Conservation (phyloP, 495 filamentous ascomycete genomes). For the Monascus purpureus region DNA sequence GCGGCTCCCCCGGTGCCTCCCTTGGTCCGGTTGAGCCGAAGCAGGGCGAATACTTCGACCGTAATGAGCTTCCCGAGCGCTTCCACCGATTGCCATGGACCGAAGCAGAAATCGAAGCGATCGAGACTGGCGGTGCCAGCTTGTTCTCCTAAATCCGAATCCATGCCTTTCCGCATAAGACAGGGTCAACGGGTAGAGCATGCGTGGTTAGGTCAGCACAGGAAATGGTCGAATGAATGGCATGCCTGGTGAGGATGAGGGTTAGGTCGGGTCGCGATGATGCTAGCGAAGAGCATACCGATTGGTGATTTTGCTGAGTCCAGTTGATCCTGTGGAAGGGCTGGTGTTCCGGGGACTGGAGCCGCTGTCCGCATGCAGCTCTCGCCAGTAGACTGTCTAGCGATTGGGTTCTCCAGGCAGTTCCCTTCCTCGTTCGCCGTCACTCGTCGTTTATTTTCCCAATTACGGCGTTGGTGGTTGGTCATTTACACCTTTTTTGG, state of each 20-base stretch:
- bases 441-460: slow-evolving; percentile 8
- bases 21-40: slow-evolving; percentile 58
- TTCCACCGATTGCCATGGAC: slow-evolving; percentile 63
- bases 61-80: slow-evolving; percentile 67
- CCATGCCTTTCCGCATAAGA: not conserved
- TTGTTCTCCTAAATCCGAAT: slow-evolving; percentile 31
- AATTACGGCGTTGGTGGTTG: slow-evolving; percentile 29
- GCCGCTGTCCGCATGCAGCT: no score
- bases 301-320: not conserved
- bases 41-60: slow-evolving; percentile 74
- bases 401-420: no score
- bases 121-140: slow-evolving; percentile 84
- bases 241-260: not conserved
- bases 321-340: no score
- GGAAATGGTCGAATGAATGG: slow-evolving; percentile 1
- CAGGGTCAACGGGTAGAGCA: not conserved
- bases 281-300: not conserved
- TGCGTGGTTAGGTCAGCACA: not conserved
- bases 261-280: not conserved
- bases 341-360: no score
- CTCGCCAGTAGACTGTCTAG: no score
- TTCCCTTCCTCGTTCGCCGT: no score
- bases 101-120: slow-evolving; percentile 79
- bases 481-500: slow-evolving; percentile 21
- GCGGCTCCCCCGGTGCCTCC: slow-evolving; percentile 46